A percentile compares a stretch with the other conserved stretches of the same genome.
Evolutionary conservation across 2,329 filamentous ascomycete genomes (phyloP).

Genomic region (Alternaria sp.): DNA sequence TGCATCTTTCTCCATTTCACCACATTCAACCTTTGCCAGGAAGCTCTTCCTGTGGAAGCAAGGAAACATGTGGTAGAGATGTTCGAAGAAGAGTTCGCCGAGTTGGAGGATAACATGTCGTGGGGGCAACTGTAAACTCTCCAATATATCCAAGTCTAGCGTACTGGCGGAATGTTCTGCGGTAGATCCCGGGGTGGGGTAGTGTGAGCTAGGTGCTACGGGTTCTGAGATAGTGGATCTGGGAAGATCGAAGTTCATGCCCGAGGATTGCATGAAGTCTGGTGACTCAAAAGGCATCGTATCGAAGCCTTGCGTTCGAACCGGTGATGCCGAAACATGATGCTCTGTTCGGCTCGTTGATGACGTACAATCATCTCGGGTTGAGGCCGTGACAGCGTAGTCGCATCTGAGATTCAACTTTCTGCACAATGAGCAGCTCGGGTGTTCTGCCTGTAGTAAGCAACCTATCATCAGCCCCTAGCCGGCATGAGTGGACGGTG

Average conservation of each 20-base stretch:
- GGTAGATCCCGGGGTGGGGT: not conserved
- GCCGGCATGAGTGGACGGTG: not conserved
- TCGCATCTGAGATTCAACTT: constrained; percentile 35
- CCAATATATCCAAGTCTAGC: constrained; percentile 7
- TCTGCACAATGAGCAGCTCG: constrained; percentile 30
- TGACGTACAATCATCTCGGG: not conserved
- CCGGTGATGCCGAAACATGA: not conserved
- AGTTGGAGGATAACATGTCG: constrained; percentile 26
- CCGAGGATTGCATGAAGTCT: constrained; percentile 13
- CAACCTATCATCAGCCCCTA: constrained; percentile 12
- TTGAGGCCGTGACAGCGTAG: constrained; percentile 16
- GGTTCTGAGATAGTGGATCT: not conserved
- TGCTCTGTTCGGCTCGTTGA: not conserved
- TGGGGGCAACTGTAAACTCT: constrained; percentile 20
- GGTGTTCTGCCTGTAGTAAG: constrained; percentile 26
- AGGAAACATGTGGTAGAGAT: constrained; percentile 30
- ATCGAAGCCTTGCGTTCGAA: not conserved
- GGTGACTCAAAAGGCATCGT: not conserved
- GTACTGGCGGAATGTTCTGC: not conserved
- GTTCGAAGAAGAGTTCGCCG: constrained; percentile 33
- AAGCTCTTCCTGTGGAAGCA: constrained; percentile 38
- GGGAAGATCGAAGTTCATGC: constrained; percentile 17
- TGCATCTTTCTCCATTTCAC: constrained; percentile 22
- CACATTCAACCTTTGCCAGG: constrained; percentile 16
- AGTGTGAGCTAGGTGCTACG: not conserved